Base-by-base conservation (phyloP, 345 rosid species). In the Moringa oleifera region DNA sequence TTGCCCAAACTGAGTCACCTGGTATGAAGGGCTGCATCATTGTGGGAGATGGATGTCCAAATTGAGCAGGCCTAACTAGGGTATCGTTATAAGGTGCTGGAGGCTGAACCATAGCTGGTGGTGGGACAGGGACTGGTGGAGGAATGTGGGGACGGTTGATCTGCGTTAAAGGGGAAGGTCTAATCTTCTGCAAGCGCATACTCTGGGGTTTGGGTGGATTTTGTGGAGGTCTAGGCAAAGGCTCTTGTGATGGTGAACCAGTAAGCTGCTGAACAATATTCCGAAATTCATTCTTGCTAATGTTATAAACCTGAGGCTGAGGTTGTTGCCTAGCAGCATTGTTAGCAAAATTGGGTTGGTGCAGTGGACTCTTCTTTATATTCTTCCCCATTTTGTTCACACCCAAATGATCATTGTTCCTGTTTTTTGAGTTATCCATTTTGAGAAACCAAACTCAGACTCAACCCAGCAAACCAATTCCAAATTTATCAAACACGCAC, bases 191-290 rank as follows among this genome's bases (percentile, higher is more conserved):
- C 84, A 92, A 59, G 73, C 98, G 77, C 61, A 78, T 70, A 67
- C 86, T 87, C 68, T 84, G 91, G 41, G 98, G 80, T 79, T 83
- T 89, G 6, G 88, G 84, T 50, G 85, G 75, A 67, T 82, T 88
- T 58, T 77, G 86, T 18, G 87, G 83, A 51, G 98, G 98, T 37
- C 82, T 84, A 51, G 95, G 95, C 75, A 84, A 73, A 63, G 75
- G 83, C 20, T 92, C 93, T 25, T 79, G 88, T 1, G 90, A 78
- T n/a, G 90, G 90, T 25, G 98, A 89, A 63, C 98, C 96, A 0
- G 96, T 92, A 12, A 92, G 81, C 71, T 85, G 91, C 81, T 92
- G 98, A 79, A 89, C 98, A 63, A 89, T 75, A 65, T 81, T 89
- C 58, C 93, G 76, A 51, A 92, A 92, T 56, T 92, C 89, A 59